These are phyloP conservation scores for Buxus sempervirens DNA, from an alignment of 164 flowering plant genomes.

Conservation along the genomic window DNA sequence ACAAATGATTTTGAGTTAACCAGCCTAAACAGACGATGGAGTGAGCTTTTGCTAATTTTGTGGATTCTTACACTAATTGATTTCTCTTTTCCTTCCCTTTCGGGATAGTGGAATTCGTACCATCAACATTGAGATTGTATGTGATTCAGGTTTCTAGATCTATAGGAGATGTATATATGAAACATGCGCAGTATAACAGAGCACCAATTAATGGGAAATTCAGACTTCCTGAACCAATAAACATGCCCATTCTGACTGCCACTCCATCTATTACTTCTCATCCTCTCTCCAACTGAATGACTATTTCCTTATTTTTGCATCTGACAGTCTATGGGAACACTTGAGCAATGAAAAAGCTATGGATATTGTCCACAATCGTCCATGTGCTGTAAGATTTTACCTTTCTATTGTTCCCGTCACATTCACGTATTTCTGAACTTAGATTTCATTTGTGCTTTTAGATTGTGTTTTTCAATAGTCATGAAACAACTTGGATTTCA, in stretches of 20 bases:
- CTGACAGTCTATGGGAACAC: conserved; percentile 95
- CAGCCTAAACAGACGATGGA: no score
- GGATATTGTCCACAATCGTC: conserved; percentile 68
- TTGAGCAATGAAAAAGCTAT: conserved; percentile 78
- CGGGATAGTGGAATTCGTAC: background rate
- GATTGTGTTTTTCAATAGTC: background rate
- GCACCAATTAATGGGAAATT: conserved; percentile 57
- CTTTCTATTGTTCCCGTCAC: background rate
- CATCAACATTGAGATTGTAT: conserved; percentile 6
- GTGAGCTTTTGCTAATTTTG: no score
- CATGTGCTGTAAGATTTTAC: conserved; percentile 55
- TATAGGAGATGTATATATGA: conserved; percentile 81
- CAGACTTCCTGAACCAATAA: conserved; percentile 64
- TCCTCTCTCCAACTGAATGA: conserved; percentile 63
- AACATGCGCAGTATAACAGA: conserved; percentile 57
- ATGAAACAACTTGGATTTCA: background rate
- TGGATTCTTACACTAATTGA: no score
- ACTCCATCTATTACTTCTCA: conserved; percentile 55
- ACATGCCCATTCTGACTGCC: conserved; percentile 65
- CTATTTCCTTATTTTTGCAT: conserved; percentile 81
- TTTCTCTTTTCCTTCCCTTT: background rate
- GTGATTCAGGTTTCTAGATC: conserved; percentile 77
- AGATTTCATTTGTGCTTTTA: background rate
- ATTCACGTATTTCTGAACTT: background rate
- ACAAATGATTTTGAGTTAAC: no score